A percentile compares a stretch with the other conserved stretches of the same genome.
Evolutionary conservation across 2,329 filamentous ascomycete genomes (phyloP).

Genomic region (Zasmidium cellare): DNA sequence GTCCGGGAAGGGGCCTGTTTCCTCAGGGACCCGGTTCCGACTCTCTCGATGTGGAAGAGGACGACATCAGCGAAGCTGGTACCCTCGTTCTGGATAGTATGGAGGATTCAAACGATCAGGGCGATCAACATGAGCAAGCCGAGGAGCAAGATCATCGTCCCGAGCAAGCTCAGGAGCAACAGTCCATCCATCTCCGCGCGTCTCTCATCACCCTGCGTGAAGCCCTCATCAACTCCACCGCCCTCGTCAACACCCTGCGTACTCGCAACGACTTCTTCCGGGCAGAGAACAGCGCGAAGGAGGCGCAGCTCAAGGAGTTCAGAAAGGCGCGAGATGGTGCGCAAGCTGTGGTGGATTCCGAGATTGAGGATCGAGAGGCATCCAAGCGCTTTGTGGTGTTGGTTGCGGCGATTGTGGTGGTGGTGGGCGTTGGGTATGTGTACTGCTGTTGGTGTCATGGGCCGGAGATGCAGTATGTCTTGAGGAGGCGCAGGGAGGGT

Average conservation of each 20-base stretch:
- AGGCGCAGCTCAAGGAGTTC: not conserved
- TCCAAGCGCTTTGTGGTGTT: not conserved
- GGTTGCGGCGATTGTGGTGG: not conserved
- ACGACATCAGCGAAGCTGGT: too few relatives aligned
- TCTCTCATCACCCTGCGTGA: not conserved
- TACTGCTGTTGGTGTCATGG: not conserved
- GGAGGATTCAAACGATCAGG: too few relatives aligned
- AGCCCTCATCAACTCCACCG: constrained; percentile 2
- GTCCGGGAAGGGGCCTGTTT: not conserved
- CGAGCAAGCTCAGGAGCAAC: too few relatives aligned
- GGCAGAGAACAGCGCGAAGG: not conserved
- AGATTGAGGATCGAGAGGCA: not conserved
- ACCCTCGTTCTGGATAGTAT: too few relatives aligned
- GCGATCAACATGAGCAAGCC: too few relatives aligned
- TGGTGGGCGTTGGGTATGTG: not conserved
- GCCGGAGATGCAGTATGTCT: constrained; percentile 3
- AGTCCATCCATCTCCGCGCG: not conserved
- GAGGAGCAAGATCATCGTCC: too few relatives aligned
- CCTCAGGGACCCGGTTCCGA: too few relatives aligned
- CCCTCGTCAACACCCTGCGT: constrained; percentile 2
- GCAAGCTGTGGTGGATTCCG: not conserved
- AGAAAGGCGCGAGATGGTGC: not conserved
- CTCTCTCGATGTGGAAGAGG: too few relatives aligned
- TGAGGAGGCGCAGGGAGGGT: not conserved
- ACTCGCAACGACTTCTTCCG: not conserved